Conservation (phyloP, 768 basidiomycete species). For the Russula foetens region DNA sequence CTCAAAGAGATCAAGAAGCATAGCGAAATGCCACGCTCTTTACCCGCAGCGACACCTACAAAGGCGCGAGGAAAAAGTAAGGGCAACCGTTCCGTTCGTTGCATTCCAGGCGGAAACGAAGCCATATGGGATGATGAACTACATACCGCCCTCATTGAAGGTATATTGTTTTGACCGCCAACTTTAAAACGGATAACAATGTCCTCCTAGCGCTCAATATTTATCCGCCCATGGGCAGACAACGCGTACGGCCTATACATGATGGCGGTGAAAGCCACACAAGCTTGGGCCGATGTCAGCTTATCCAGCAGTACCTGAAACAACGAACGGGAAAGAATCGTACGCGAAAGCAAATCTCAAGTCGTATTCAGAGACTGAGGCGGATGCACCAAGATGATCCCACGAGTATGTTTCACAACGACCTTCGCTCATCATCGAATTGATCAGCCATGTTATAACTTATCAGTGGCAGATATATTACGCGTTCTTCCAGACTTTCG, state of each 20-base stretch:
- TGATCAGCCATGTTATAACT: not conserved
- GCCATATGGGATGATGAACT: constrained; percentile 21
- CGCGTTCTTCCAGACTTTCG: constrained; percentile 10
- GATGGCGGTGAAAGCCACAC: not conserved
- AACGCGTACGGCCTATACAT: constrained; percentile 13
- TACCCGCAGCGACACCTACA: constrained; percentile 5
- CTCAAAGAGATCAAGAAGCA: not conserved
- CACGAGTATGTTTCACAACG: constrained; percentile 24
- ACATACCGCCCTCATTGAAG: constrained; percentile 18
- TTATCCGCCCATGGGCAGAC: constrained; percentile 20
- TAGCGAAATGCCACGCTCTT: constrained; percentile 8
- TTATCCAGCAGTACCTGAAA: constrained; percentile 33
- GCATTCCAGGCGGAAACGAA: constrained; percentile 18
- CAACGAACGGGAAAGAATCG: constrained; percentile 33
- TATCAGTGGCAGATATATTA: constrained; percentile 3
- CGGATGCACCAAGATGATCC: constrained; percentile 29
- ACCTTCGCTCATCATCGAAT: not conserved
- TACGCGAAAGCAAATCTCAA: constrained; percentile 34
- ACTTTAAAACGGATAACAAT: not conserved
- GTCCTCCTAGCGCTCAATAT: constrained; percentile 11
- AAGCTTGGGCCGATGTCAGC: constrained; percentile 31
- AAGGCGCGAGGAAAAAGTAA: constrained; percentile 13
- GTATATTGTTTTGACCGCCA: constrained; percentile 10
- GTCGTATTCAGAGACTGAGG: constrained; percentile 33
- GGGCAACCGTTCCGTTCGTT: constrained; percentile 19